Evolutionary conservation across 78 protist genomes (phyloP).

Genomic region (Bigelowiella natans): DNA sequence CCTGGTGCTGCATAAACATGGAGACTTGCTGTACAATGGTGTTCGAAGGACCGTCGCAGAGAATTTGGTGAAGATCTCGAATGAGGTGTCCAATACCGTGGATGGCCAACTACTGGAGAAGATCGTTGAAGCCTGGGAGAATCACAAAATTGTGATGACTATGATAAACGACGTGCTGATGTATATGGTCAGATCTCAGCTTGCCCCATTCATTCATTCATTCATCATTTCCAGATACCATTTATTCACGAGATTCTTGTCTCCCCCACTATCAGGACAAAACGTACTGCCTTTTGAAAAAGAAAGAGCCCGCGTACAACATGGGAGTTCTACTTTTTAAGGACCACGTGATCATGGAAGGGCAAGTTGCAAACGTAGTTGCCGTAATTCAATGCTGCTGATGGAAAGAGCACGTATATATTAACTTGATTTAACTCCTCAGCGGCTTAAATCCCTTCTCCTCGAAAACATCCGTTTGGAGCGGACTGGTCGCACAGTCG

Average conservation of each 20-base stretch:
- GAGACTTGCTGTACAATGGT: constrained; percentile 9
- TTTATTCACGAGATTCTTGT: no score
- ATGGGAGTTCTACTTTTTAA: not conserved
- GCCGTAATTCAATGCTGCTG: no score
- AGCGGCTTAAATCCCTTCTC: not conserved
- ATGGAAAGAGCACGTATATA: no score
- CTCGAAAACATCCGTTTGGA: not conserved
- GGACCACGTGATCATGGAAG: not conserved
- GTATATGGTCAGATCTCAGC: constrained; percentile 14
- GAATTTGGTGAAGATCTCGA: not conserved
- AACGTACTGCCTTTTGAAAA: not conserved
- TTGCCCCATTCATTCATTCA: no score
- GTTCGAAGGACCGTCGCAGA: not conserved
- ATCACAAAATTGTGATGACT: not conserved
- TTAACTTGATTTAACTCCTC: no score
- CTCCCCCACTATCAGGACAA: constrained; percentile 7
- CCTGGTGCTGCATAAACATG: constrained; percentile 1
- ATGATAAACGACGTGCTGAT: not conserved
- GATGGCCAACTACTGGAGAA: not conserved
- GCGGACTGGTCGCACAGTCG: not conserved
- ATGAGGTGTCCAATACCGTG: not conserved
- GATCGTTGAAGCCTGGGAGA: not conserved
- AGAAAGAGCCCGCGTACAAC: not conserved
- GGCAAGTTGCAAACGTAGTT: not conserved
- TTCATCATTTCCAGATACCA: no score